Evolutionary conservation across 75 land plant genomes (phyloP), one percentile per base, ranked within the genome.

Genomic region (Sequoia sempervirens): DNA sequence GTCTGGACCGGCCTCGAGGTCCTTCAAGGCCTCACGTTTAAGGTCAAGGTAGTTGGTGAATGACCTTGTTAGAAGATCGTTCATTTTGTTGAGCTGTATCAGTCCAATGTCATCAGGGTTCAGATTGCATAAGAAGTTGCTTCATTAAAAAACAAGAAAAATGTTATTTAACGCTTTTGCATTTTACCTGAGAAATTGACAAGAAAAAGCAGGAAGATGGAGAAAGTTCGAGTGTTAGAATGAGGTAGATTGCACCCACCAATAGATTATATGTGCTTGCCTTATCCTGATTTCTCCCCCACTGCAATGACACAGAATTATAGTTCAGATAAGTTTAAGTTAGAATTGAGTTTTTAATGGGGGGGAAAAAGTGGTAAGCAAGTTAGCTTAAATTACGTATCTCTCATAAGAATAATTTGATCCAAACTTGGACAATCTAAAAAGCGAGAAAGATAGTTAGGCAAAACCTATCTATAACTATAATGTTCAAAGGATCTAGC

Each of bases 31-130:
- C 36, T 86, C 90, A 52, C 90, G 89, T 93, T 95, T 95, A 12
- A 96, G 91, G 75, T 96, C 97, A 15, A 91, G 90, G 81, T 96
- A 96, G 86, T 85, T 90, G 73, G 83, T 79, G 80, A 92, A 91
- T 3, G 94, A 90, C 80, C 87, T 95, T 26, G 93, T 88, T 86
- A 96, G 90, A 28, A 96, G 92, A 74, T 92, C 92, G 54, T 96
- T 96, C 98, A 96, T 96, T 73, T 78, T 84, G 81, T 37, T 28
- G 41, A 66, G 45, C 47, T 82, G 52, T 73, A 54, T 61, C 26
- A 61, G 66, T 61, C n/a, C 6, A 61, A 61, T 9, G 7, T 61
- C n/a, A 61, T 23, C 9, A 23, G 66, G 23, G 66, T 61, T n/a
- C 10, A 66, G n/a, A 68, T 5, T 68, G 32, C 72, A 68, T 30